Base-by-base conservation (phyloP, 2,329 filamentous ascomycete species). In the Cercospora zeina region DNA sequence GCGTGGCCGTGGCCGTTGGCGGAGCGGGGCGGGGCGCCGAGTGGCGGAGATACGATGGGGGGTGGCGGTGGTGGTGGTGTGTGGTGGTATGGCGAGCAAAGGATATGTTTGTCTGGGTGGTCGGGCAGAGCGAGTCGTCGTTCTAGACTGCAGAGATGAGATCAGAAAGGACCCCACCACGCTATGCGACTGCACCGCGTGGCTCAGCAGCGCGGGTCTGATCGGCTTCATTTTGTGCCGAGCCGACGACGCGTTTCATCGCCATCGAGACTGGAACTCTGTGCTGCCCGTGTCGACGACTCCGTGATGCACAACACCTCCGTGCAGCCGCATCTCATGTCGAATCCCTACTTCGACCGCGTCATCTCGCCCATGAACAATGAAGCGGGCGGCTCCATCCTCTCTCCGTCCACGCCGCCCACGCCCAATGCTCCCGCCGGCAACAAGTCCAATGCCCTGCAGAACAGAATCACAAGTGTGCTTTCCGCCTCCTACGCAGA, bases 401-500 rank as follows among this genome's bases (percentile, higher is more conserved):
- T 56, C 30, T 67, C 66, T 36, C 65, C 67, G 10, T 54, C 63
- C 3, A 67, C 67, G 10, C 69, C 66, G 10, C 62, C 51, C 42
- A 62, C 37, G 30, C 33, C 56, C 19, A 51, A 39, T 19, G 30
- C n/a, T 4, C 30, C 39, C 4, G 33, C 63, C 33, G 42, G 27
- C 36, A 42, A 75, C 53, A 83, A 79, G 19, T 71, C 79, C 13
- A 91, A 86, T 75, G 89, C 91, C 7, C 80, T 97, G 33, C 87
- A 90, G 7, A 89, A 88, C 64, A 91, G 95, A 73, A 85, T 97
- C 69, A 90, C 91, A 24, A 88, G 85, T 64, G 89, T 97, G 42
- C 84, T 97, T 54, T 96, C 95, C 3, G 88, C 91, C 2, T 96
- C 93, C 0, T 97, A 96, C 77, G 89, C 92, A 6, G 95, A 97